Evolutionary conservation across 495 filamentous ascomycete genomes (phyloP), one percentile per base, ranked within the genome.

Genomic region (Hypoxylon subgilvum): DNA sequence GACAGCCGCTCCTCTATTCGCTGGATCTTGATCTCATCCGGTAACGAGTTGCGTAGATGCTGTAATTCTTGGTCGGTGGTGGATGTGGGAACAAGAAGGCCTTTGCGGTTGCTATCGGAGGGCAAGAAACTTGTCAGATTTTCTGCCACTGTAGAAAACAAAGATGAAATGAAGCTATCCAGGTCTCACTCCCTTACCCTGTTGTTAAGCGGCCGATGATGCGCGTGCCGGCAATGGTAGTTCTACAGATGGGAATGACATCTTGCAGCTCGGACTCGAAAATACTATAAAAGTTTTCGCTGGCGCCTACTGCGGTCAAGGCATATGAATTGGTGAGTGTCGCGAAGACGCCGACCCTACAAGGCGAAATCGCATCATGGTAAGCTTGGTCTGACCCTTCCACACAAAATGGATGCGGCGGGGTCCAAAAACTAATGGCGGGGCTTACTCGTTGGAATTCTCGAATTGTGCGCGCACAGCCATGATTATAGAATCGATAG

Each of bases 51-150:
- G 61, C 94, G 89, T 53, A 98, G 81, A 73, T 97, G 95, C 73
- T 96, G 91, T 44, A 98, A 81, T 78, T 98, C 94, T 80, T 98
- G 95, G 76, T 98, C 94, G 63, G 93, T 96, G 48, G 94, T 97
- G 27, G 86, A 88, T 9, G 94, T 97, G 18, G 94, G 94, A 45
- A 98, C 92, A 59, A 98, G 86, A 35, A 98, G 88, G 64, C 94
- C 94, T 73, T 96, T 93, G 59, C 90, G 88, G 82, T 98, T 98
- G 58, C 93, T 91, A 47, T 8, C 18, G 1, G n/a, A 44, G 27
- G 12, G n/a, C 4, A 27, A 18, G 9, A 30, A 23, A 34, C 14
- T 40, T 23, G 55, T 66, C 58, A 57, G 50, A 41, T 39, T 41
- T 19, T 21, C 27, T 16, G 16, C 35, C 12, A 14, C 14, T 21